A percentile compares a stretch with the other conserved stretches of the same genome.
These are phyloP conservation scores for Piloderma croceum DNA, from an alignment of 768 basidiomycete species.

Conservation along the genomic window DNA sequence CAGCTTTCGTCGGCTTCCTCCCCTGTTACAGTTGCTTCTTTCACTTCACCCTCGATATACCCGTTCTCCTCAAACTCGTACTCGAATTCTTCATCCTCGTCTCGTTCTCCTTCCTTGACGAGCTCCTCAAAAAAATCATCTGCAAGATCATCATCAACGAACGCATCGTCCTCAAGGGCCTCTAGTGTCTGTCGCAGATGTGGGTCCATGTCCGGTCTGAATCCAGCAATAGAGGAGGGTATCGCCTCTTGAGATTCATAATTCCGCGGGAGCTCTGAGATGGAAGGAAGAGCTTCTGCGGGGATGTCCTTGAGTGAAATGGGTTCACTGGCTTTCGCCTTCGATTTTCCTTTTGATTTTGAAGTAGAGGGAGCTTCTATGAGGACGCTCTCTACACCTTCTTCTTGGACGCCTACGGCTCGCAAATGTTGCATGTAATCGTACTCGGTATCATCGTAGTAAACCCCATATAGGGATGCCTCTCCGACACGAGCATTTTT, in stretches of 20 bases:
- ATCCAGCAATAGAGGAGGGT: conserved; percentile 77
- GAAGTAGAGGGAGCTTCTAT: conserved; percentile 62
- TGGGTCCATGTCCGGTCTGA: conserved; percentile 95
- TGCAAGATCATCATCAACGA: conserved; percentile 69
- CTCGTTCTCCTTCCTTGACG: conserved; percentile 66
- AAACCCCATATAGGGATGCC: conserved; percentile 83
- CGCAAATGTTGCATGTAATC: conserved; percentile 98
- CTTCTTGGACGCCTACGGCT: conserved; percentile 67
- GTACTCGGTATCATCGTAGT: conserved; percentile 94
- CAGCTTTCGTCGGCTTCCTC: conserved; percentile 44
- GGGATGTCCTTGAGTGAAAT: conserved; percentile 58
- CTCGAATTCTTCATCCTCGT: conserved; percentile 50
- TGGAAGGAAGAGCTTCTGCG: conserved; percentile 65
- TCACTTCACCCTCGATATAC: conserved; percentile 23
- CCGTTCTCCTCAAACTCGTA: conserved; percentile 65
- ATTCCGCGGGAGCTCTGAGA: conserved; percentile 64
- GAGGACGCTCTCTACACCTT: conserved; percentile 74
- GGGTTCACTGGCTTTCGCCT: conserved; percentile 32
- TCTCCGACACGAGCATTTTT: conserved; percentile 66
- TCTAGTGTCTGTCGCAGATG: conserved; percentile 89
- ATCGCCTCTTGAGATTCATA: conserved; percentile 75
- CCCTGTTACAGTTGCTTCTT: conserved; percentile 19
- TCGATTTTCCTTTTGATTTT: conserved; percentile 30
- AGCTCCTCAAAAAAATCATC: conserved; percentile 77
- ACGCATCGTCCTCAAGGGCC: conserved; percentile 93